phyloP scores from a whole-genome alignment of 306 rosid genomes.

The Pyrus betulifolia region DNA sequence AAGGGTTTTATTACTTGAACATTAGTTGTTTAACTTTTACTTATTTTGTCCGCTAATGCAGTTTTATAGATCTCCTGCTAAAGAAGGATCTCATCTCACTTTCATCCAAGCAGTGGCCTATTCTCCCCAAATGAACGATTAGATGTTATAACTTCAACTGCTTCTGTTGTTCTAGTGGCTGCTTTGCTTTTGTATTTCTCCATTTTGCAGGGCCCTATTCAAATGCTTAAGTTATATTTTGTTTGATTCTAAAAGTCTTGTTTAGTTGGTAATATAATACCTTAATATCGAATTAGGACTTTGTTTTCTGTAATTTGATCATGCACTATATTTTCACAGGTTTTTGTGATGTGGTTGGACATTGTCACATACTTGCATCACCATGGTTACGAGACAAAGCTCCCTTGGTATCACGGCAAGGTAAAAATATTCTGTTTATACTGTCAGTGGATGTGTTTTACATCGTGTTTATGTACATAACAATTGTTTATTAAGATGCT shows the following conservation, averaged over 20 bases:
- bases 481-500: background rate
- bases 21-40: background rate
- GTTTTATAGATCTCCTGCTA: slow-evolving; percentile 86
- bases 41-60: slow-evolving; percentile 12
- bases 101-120: slow-evolving; percentile 62
- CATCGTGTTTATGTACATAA: background rate
- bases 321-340: slow-evolving; percentile 15
- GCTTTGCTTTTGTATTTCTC: slow-evolving; percentile 35
- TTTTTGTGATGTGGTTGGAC: slow-evolving; percentile 78
- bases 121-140: slow-evolving; percentile 48
- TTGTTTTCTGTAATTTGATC: background rate
- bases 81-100: slow-evolving; percentile 77
- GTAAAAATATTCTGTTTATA: slow-evolving; percentile 7
- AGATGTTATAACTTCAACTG: slow-evolving; percentile 53
- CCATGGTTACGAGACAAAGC: slow-evolving; percentile 64
- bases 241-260: slow-evolving; percentile 4
- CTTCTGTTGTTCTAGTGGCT: slow-evolving; percentile 52
- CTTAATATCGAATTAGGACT: background rate
- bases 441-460: background rate
- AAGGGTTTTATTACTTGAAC: background rate
- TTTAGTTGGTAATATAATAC: background rate
- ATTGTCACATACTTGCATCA: slow-evolving; percentile 81
- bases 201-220: slow-evolving; percentile 35
- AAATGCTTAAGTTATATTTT: slow-evolving; percentile 50
- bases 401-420: slow-evolving; percentile 93